phyloP scores from a whole-genome alignment of 2,329 filamentous ascomycete genomes.

The Fusarium goolgardi region DNA sequence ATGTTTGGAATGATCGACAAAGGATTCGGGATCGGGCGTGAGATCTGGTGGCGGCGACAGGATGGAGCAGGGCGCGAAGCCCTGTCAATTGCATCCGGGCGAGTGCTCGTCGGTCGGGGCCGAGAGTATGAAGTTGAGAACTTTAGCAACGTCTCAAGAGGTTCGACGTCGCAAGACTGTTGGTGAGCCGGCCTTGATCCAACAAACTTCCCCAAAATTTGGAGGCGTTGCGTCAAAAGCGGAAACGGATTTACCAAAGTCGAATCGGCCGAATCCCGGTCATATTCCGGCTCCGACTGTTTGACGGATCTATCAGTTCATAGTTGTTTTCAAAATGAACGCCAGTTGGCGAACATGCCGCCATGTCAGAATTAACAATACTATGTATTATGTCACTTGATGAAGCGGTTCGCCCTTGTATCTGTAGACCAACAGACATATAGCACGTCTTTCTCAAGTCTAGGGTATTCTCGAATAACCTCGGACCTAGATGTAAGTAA shows the following conservation, averaged over 20 bases:
- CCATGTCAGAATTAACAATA: not conserved
- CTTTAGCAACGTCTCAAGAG: conserved; percentile 5
- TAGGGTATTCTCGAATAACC: not conserved
- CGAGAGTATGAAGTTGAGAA: conserved; percentile 11
- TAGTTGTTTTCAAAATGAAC: not conserved
- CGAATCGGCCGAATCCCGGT: conserved; percentile 26
- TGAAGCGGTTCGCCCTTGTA: not conserved
- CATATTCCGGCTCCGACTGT: not conserved
- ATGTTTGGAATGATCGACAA: conserved; percentile 43
- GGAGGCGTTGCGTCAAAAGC: conserved; percentile 12
- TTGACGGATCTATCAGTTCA: not conserved
- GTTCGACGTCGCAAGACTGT: conserved; percentile 25
- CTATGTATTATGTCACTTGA: not conserved
- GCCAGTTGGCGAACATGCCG: not conserved
- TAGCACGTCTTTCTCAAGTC: not conserved
- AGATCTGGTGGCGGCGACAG: conserved; percentile 44
- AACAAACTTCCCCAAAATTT: conserved; percentile 33
- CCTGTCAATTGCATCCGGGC: conserved; percentile 50
- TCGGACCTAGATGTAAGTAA: not conserved
- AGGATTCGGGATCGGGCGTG: conserved; percentile 35
- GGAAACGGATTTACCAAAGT: conserved; percentile 19
- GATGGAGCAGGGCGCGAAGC: conserved; percentile 47
- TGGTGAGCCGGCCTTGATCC: conserved; percentile 19
- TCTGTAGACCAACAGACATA: not conserved
- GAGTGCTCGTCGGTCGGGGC: conserved; percentile 35